These are phyloP conservation scores for Mortierella polycephala DNA, from an alignment of 371 early-diverging fungal genomes.

Conservation along the genomic window DNA sequence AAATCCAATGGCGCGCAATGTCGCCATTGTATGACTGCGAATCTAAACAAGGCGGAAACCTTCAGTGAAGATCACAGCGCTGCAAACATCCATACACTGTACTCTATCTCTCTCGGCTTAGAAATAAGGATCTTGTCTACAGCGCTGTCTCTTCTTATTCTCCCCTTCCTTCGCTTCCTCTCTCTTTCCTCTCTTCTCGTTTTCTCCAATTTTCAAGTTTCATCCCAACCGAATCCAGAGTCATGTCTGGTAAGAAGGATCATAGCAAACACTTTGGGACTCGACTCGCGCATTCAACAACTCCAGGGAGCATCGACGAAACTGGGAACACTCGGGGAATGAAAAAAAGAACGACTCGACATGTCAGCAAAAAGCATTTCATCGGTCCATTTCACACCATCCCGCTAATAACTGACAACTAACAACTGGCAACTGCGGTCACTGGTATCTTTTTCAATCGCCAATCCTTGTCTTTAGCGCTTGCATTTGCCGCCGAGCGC, in stretches of 20 bases:
- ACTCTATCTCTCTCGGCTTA: neutral
- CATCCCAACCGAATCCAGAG: neutral
- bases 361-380: too few relatives aligned
- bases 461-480: conserved; percentile 15
- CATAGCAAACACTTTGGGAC: neutral
- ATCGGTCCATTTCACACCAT: too few relatives aligned
- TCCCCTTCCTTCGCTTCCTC: neutral
- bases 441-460: too few relatives aligned
- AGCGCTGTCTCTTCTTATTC: neutral
- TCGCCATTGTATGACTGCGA: conserved; percentile 41
- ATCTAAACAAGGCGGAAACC: conserved; percentile 6
- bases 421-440: too few relatives aligned
- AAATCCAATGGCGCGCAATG: conserved; percentile 23
- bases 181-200: conserved; percentile 2
- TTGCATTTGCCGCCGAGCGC: conserved; percentile 74
- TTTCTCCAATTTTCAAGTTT: neutral
- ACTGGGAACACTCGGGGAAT: too few relatives aligned
- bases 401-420: too few relatives aligned
- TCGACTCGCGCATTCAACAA: too few relatives aligned
- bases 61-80: neutral
- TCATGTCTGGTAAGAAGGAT: conserved; percentile 47
- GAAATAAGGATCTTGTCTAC: neutral
- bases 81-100: neutral
- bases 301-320: too few relatives aligned
- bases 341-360: too few relatives aligned